A percentile compares a stretch with the other conserved stretches of the same genome.
phyloP scores from a whole-genome alignment of 768 basidiomycete species.

The Pisolithus tinctorius region DNA sequence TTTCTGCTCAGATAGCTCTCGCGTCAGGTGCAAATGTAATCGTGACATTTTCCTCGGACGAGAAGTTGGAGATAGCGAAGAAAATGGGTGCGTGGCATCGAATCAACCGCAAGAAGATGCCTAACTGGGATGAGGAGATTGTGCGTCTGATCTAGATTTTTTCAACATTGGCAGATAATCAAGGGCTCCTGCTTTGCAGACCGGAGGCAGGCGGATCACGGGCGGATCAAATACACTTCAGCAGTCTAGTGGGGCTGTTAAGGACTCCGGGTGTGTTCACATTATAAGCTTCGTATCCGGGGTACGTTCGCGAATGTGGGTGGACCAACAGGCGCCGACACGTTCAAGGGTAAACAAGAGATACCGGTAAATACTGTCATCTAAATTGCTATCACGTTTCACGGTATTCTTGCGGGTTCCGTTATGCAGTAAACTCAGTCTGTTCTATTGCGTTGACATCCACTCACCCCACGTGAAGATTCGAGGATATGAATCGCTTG shows the following conservation, averaged over 20 bases:
- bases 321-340: no score
- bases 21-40: slow-evolving; percentile 60
- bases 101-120: slow-evolving; percentile 56
- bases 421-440: slow-evolving; percentile 42
- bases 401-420: slow-evolving; percentile 52
- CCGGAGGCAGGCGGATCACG: slow-evolving; percentile 28
- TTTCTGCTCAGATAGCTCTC: slow-evolving; percentile 54
- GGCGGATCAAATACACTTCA: slow-evolving; percentile 47
- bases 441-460: not conserved
- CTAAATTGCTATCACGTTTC: slow-evolving; percentile 34
- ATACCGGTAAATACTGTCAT: slow-evolving; percentile 24
- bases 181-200: slow-evolving; percentile 16
- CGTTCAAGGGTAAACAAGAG: slow-evolving; percentile 6
- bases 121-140: slow-evolving; percentile 54
- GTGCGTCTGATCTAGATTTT: slow-evolving; percentile 22
- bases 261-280: slow-evolving; percentile 39
- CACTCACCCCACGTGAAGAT: not conserved
- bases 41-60: slow-evolving; percentile 59
- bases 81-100: slow-evolving; percentile 46
- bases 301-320: slow-evolving; percentile 17
- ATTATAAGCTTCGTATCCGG: slow-evolving; percentile 45
- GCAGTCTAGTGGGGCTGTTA: slow-evolving; percentile 35
- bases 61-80: slow-evolving; percentile 47
- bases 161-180: no score
- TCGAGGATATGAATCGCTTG: slow-evolving; percentile 30